These are phyloP conservation scores for Aureobasidium subglaciale DNA, from an alignment of 2,329 filamentous ascomycete species.

Conservation along the genomic window DNA sequence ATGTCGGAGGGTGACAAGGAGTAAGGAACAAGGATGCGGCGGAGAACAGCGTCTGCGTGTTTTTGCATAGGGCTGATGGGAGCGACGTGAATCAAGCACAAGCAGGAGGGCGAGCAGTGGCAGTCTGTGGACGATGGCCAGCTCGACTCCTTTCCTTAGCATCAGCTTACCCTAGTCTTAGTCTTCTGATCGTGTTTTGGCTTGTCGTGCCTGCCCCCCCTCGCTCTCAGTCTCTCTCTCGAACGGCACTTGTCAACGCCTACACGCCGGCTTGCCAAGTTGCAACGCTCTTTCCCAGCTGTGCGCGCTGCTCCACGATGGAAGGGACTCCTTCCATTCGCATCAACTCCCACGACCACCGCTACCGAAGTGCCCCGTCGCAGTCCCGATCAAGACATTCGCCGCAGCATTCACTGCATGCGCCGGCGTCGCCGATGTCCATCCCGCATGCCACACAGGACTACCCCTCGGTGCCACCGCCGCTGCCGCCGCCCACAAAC, in stretches of 20 bases:
- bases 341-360: slow-evolving; percentile 28
- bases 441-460: slow-evolving; percentile 51
- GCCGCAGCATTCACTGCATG: slow-evolving; percentile 31
- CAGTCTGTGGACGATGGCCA: neutral
- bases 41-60: slow-evolving; percentile 2
- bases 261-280: slow-evolving; percentile 7
- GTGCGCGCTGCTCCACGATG: neutral
- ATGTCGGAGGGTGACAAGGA: neutral
- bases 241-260: slow-evolving; percentile 10
- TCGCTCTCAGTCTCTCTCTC: neutral
- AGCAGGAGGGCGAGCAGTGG: neutral
- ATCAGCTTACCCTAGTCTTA: slow-evolving; percentile 8
- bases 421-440: slow-evolving; percentile 51
- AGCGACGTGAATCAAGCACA: neutral
- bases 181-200: neutral
- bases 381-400: slow-evolving; percentile 29
- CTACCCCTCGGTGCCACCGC: slow-evolving; percentile 45
- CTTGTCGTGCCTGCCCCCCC: neutral
- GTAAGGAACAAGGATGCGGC: neutral
- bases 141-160: slow-evolving; percentile 12
- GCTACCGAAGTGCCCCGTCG: slow-evolving; percentile 31
- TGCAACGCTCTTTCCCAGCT: slow-evolving; percentile 6
- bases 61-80: slow-evolving; percentile 10
- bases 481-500: slow-evolving; percentile 56
- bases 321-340: slow-evolving; percentile 27